A percentile compares a stretch with the other conserved stretches of the same genome.
phyloP scores from a whole-genome alignment of 441 rosid species.

The Croton setiger region DNA sequence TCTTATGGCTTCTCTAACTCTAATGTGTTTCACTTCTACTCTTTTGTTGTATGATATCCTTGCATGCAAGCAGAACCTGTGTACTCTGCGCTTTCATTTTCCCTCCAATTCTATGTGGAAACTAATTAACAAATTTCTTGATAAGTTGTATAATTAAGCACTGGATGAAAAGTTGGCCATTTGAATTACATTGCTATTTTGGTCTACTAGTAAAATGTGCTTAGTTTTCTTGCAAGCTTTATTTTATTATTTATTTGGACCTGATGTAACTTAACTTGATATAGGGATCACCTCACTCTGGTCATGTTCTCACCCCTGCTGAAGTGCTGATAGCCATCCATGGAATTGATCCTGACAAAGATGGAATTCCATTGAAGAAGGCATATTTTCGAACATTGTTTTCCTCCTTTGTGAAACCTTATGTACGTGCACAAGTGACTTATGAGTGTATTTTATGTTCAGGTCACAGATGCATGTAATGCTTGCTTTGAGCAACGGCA shows the following conservation, averaged over 20 bases:
- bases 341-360: constrained; percentile 88
- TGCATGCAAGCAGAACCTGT: background rate
- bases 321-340: constrained; percentile 91
- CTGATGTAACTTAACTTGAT: constrained; percentile 15
- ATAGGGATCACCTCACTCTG: constrained; percentile 79
- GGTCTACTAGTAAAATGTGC: background rate
- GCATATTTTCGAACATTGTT: constrained; percentile 28
- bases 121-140: no score
- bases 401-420: constrained; percentile 4
- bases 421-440: constrained; percentile 14
- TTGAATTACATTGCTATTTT: background rate
- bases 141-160: no score
- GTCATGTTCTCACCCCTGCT: constrained; percentile 71
- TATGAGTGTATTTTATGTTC: constrained; percentile 29
- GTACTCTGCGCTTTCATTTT: background rate
- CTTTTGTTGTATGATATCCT: background rate
- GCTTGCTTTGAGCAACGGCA: constrained; percentile 91
- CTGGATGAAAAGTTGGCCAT: background rate
- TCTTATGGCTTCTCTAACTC: background rate
- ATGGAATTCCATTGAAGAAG: constrained; percentile 94
- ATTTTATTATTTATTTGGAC: constrained; percentile 13
- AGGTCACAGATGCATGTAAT: constrained; percentile 98
- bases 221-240: constrained; percentile 9
- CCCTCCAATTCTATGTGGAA: no score
- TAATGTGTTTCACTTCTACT: background rate